A percentile compares a stretch with the other conserved stretches of the same genome.
Conservation (phyloP, 1,139 yeast genomes). For the Eremothecium cymbalariae region DNA sequence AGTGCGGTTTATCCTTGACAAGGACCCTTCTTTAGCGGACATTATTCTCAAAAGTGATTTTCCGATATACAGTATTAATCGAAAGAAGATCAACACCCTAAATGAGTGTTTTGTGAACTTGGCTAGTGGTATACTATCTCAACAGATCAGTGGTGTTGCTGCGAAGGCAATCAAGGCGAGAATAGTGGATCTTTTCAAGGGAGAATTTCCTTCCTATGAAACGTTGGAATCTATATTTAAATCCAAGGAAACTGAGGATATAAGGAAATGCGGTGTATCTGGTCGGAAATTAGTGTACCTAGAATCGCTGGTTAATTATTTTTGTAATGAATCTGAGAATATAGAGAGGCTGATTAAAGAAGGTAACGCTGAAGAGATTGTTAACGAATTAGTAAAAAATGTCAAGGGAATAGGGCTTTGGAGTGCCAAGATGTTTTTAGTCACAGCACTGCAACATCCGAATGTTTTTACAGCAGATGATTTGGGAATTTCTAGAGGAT, state of each 20-base stretch:
- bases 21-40: constrained; percentile 40
- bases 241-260: constrained; percentile 34
- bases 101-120: constrained; percentile 38
- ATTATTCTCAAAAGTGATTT: constrained; percentile 27
- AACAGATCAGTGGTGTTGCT: constrained; percentile 81
- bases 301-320: constrained; percentile 52
- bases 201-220: constrained; percentile 46
- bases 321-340: constrained; percentile 37
- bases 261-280: constrained; percentile 66
- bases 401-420: constrained; percentile 83
- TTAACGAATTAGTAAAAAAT: constrained; percentile 43
- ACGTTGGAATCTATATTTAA: constrained; percentile 33
- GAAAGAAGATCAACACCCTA: constrained; percentile 14
- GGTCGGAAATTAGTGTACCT: constrained; percentile 59
- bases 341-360: constrained; percentile 37
- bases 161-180: constrained; percentile 55
- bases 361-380: constrained; percentile 40
- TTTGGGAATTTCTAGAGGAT: constrained; percentile 78
- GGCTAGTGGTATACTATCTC: constrained; percentile 53
- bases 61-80: constrained; percentile 21
- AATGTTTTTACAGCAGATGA: constrained; percentile 76
- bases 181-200: constrained; percentile 38
- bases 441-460: constrained; percentile 57
- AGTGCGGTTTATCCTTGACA: constrained; percentile 34
- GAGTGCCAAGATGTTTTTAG: constrained; percentile 84